Evolutionary conservation across 768 basidiomycete species (phyloP), one percentile per base, ranked within the genome.

Genomic region (Clavaria fumosa): DNA sequence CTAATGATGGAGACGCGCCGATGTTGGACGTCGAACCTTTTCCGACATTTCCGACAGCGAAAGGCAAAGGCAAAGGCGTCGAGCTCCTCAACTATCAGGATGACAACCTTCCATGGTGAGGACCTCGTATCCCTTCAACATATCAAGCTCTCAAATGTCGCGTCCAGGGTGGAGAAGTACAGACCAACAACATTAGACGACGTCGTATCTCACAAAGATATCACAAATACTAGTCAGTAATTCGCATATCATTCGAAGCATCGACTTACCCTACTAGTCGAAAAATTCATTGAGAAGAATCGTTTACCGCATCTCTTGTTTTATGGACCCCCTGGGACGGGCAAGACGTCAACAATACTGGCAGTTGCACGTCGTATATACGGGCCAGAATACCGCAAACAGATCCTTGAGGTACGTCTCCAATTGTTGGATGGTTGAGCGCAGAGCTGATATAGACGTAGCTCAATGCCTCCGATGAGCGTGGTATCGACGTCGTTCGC

Each of bases 401-500:
- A 95, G 51, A 91, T 95, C 19, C 74, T 97, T 2, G 95, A 99
- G 67, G 89, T 88, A 43, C 10, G 66, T 44, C 15, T 34, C 28
- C 5, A 9, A 6, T 15, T 37, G 17, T 21, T n/a, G n/a, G n/a
- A n/a, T n/a, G n/a, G n/a, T n/a, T n/a, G n/a, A n/a, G 5, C 4
- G 9, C 1, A 5, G 10, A 27, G 11, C 15, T 9, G 24, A 21
- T 20, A 12, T 40, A 40, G 26, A 40, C 12, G 14, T 44, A 93
- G 89, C 70, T 99, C 31, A 99, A 99, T 53, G 95, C 95, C 4
- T 95, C 90, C 1, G 95, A 99, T 53, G 95, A 97, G 51, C 77
- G 95, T 51, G 95, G 95, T 22, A 99, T 99, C 43, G 95, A 99
- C 43, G 91, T 96, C 31, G 95, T 99, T 12, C 76, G 95, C 35